Evolutionary conservation across 495 filamentous ascomycete genomes (phyloP).

Genomic region (Lasiosphaeriaceae sp.): DNA sequence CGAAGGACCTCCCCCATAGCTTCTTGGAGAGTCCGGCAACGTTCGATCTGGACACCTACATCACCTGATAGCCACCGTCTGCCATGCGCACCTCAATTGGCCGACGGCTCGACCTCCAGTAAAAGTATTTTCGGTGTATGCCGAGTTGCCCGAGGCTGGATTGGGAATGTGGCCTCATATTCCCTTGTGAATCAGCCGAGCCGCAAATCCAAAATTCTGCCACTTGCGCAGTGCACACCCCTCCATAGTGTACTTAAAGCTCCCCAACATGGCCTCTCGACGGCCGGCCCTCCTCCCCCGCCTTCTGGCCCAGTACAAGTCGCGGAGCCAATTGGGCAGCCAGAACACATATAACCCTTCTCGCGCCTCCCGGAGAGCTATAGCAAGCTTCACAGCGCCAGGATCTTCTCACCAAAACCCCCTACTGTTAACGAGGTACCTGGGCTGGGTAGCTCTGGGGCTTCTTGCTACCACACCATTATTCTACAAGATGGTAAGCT

Average conservation of each 20-base stretch:
- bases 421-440: conserved; percentile 12
- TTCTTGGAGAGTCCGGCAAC: conserved; percentile 8
- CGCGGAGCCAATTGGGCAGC: conserved; percentile 15
- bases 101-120: neutral
- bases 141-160: conserved; percentile 7
- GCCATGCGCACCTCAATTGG: neutral
- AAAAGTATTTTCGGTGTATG: conserved; percentile 1
- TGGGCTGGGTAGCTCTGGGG: conserved; percentile 23
- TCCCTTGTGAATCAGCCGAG: conserved; percentile 23
- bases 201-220: conserved; percentile 6
- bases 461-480: conserved; percentile 21
- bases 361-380: conserved; percentile 11
- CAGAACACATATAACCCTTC: neutral
- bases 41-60: conserved; percentile 23
- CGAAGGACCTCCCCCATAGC: no score
- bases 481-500: conserved; percentile 31
- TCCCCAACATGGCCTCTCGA: conserved; percentile 21
- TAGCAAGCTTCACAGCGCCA: conserved; percentile 16
- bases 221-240: neutral
- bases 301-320: conserved; percentile 24
- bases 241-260: conserved; percentile 10
- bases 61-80: conserved; percentile 18
- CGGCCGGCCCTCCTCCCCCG: conserved; percentile 19
- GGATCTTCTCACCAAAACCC: conserved; percentile 3
- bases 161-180: conserved; percentile 30